Evolutionary conservation across 2,329 filamentous ascomycete genomes (phyloP), one percentile per base, ranked within the genome.

Genomic region (Truncatella angustata): DNA sequence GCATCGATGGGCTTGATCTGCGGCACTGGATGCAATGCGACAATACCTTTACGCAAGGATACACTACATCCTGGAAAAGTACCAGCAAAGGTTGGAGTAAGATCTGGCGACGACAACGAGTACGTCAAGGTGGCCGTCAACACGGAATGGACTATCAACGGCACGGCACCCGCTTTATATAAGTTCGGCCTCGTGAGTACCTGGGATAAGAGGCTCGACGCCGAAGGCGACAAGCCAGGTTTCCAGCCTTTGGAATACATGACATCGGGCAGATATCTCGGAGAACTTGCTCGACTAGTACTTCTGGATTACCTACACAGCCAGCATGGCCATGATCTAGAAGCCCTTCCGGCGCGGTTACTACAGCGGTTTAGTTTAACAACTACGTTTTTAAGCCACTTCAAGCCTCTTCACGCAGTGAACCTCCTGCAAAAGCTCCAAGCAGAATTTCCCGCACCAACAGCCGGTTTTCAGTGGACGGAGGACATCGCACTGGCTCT

Each of bases 231-330:
- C 60, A 75, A 74, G 5, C 87, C 89, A 0, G 88, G 89, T 0
- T 91, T 93, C 60, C 89, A 93, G 58, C 88, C 89, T 0, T 80
- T 93, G 18, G 90, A 94, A 65, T 93, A 92, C 69, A 90, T 93
- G 86, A 91, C 88, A 1, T 82, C 88, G 3, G 88, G 88, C 2
- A 78, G 88, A 36, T 92, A 92, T 64, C 77, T 92, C 4, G 88
- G 88, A 47, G 88, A 92, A 68, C 79, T 92, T 10, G 85, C 87
- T 21, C 83, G 88, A 23, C 74, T 91, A 51, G 82, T 89, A 55
- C 76, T 91, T 50, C 68, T 85, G 36, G 85, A 90, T 62, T 86
- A 88, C 61, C 68, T 87, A 61, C 77, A 73, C 10, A 73, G 62
- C 10, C 64, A 68, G 4, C 61, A 77, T 5, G 65, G 66, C 1